Percentiles rank a stretch among this genome's conserved stretches.
Evolutionary conservation across 2,329 filamentous ascomycete genomes (phyloP).

Genomic region (Cryoendolithus antarcticus): DNA sequence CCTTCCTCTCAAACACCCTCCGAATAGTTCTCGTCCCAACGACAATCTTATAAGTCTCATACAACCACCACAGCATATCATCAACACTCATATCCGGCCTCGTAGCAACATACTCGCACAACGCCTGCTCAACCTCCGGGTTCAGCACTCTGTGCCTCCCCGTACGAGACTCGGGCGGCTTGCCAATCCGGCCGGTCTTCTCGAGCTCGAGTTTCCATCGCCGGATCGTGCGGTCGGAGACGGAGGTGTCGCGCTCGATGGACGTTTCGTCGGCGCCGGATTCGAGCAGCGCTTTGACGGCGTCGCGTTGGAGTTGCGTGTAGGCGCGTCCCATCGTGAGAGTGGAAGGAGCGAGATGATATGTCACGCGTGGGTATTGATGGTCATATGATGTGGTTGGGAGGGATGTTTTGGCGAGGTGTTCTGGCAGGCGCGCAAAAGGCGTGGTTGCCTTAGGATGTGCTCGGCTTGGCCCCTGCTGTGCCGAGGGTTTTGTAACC

Average conservation of each 20-base stretch:
- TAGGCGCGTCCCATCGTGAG: conserved; percentile 15
- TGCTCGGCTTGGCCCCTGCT: too few relatives aligned
- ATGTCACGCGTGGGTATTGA: too few relatives aligned
- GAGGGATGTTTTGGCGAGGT: too few relatives aligned
- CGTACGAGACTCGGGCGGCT: conserved; percentile 25
- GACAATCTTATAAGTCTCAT: conserved; percentile 25
- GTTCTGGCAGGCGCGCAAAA: too few relatives aligned
- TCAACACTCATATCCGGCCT: conserved; percentile 25
- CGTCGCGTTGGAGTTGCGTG: conserved; percentile 14
- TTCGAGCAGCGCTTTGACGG: conserved; percentile 20
- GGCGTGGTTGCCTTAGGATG: too few relatives aligned
- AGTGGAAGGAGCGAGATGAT: too few relatives aligned
- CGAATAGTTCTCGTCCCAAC: conserved; percentile 25
- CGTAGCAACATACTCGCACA: conserved; percentile 23
- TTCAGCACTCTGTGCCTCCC: conserved; percentile 24
- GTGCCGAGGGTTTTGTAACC: too few relatives aligned
- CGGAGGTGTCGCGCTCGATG: conserved; percentile 26
- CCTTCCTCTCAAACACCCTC: conserved; percentile 20
- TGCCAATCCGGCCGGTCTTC: conserved; percentile 25
- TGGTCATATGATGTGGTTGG: too few relatives aligned
- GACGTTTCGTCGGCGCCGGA: conserved; percentile 22
- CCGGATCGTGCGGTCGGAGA: conserved; percentile 23
- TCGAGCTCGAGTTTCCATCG: conserved; percentile 27
- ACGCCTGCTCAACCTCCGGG: conserved; percentile 22
- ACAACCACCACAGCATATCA: conserved; percentile 28